Evolutionary conservation across 1,284 basidiomycete species (phyloP), one percentile per base, ranked within the genome.

Genomic region (Neotropicomus parvogracilis): DNA sequence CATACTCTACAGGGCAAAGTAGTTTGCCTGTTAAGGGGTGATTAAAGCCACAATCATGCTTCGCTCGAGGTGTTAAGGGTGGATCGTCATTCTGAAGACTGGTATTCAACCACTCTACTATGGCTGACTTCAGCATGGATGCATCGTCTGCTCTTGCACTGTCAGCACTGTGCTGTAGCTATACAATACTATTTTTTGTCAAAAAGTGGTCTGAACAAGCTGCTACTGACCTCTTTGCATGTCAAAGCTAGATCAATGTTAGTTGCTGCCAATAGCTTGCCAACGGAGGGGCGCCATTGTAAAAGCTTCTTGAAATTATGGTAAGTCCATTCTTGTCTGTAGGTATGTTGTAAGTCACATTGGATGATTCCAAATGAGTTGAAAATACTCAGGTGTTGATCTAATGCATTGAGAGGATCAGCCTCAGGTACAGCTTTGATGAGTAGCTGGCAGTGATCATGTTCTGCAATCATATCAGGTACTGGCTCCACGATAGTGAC

Each of bases 301-400:
- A 46, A 3, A 1, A 57, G 34, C 16, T 55, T 47, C 29, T 52
- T 49, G n/a, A n/a, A n/a, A n/a, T n/a, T n/a, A n/a, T n/a, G n/a
- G n/a, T n/a, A n/a, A n/a, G n/a, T n/a, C n/a, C n/a, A n/a, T n/a
- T n/a, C n/a, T n/a, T n/a, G n/a, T n/a, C n/a, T n/a, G n/a, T n/a
- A n/a, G n/a, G n/a, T n/a, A n/a, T n/a, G n/a, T n/a, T n/a, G n/a
- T n/a, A n/a, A n/a, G n/a, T n/a, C n/a, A n/a, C n/a, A n/a, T n/a
- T n/a, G n/a, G n/a, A n/a, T n/a, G n/a, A n/a, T n/a, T n/a, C n/a
- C n/a, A n/a, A n/a, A n/a, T n/a, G n/a, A n/a, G n/a, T n/a, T n/a
- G n/a, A n/a, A n/a, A n/a, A n/a, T n/a, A n/a, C n/a, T n/a, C n/a
- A n/a, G n/a, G n/a, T n/a, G n/a, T n/a, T n/a, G n/a, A n/a, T n/a